phyloP scores from a whole-genome alignment of 2,329 filamentous ascomycete species.

The Xylariaceae sp. region DNA sequence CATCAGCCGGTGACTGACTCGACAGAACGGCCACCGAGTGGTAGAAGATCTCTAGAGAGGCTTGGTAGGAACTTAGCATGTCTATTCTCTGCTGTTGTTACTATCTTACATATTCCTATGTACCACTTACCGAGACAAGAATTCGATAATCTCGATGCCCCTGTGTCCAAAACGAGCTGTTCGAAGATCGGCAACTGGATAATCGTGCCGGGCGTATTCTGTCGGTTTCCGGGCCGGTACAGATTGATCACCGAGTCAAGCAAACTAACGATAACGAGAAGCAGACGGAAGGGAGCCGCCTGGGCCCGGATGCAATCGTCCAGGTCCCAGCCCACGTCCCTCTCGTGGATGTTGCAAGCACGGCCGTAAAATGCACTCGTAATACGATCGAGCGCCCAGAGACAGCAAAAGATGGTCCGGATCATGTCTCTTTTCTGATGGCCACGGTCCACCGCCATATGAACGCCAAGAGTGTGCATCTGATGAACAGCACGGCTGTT shows the following conservation, averaged over 20 bases:
- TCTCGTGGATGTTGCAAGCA: conserved; percentile 55
- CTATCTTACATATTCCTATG: background rate
- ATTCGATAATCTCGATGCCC: conserved; percentile 45
- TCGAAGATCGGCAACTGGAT: conserved; percentile 54
- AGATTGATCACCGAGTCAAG: conserved; percentile 56
- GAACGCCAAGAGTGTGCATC: conserved; percentile 51
- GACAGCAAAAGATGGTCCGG: conserved; percentile 47
- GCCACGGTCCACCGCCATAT: conserved; percentile 38
- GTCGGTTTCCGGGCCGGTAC: conserved; percentile 51
- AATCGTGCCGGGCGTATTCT: conserved; percentile 40
- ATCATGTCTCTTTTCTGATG: conserved; percentile 39
- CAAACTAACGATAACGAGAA: conserved; percentile 49
- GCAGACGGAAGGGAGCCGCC: conserved; percentile 50
- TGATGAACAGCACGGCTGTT: conserved; percentile 52
- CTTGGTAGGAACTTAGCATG: conserved; percentile 34
- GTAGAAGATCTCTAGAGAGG: conserved; percentile 58
- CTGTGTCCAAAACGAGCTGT: conserved; percentile 51
- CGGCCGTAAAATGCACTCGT: conserved; percentile 56
- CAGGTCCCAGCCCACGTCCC: conserved; percentile 52
- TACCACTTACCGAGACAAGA: conserved; percentile 43
- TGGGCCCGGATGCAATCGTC: conserved; percentile 47
- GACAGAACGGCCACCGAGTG: conserved; percentile 60
- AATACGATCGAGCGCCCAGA: conserved; percentile 58
- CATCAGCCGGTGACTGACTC: conserved; percentile 45
- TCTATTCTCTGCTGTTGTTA: background rate